A percentile compares a stretch with the other conserved stretches of the same genome.
These are phyloP conservation scores for Aethionema arabicum DNA, from an alignment of 345 rosid species.

Conservation along the genomic window DNA sequence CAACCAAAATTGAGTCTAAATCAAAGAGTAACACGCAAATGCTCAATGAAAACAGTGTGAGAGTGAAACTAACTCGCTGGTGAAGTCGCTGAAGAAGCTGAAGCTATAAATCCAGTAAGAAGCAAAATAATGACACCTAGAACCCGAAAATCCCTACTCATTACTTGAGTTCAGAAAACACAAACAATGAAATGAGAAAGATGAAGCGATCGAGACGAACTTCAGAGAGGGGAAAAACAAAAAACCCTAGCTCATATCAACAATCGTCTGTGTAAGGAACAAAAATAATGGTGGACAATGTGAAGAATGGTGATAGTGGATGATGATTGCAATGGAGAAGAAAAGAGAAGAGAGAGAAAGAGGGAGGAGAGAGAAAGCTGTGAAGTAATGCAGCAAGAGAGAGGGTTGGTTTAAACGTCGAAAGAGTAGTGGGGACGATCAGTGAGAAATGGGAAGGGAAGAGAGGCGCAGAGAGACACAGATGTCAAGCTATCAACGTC, in stretches of 20 bases:
- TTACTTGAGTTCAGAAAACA: slow-evolving; percentile 26
- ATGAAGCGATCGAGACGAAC: neutral
- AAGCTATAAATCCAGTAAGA: slow-evolving; percentile 50
- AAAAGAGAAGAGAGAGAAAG: too few relatives aligned
- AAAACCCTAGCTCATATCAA: slow-evolving; percentile 32
- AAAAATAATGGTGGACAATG: slow-evolving; percentile 14
- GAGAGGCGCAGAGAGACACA: slow-evolving; percentile 30
- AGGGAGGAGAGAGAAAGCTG: too few relatives aligned
- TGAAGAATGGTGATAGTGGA: neutral
- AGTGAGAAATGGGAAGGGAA: slow-evolving; percentile 11
- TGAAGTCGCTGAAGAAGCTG: slow-evolving; percentile 61
- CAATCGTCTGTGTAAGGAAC: neutral
- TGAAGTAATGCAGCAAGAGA: slow-evolving; percentile 2
- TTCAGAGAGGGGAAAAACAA: neutral
- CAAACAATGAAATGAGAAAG: slow-evolving; percentile 9
- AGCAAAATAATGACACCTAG: slow-evolving; percentile 48
- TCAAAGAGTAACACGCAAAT: slow-evolving; percentile 6
- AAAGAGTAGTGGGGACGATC: slow-evolving; percentile 14
- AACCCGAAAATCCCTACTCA: slow-evolving; percentile 51
- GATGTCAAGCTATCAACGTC: slow-evolving; percentile 29
- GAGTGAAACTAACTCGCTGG: slow-evolving; percentile 74
- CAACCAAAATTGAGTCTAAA: slow-evolving; percentile 25
- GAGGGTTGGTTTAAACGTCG: slow-evolving; percentile 17
- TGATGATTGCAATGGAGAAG: neutral
- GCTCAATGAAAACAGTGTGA: slow-evolving; percentile 16